Evolutionary conservation across 2,329 filamentous ascomycete genomes (phyloP).

Genomic region (Cryoendolithus antarcticus): DNA sequence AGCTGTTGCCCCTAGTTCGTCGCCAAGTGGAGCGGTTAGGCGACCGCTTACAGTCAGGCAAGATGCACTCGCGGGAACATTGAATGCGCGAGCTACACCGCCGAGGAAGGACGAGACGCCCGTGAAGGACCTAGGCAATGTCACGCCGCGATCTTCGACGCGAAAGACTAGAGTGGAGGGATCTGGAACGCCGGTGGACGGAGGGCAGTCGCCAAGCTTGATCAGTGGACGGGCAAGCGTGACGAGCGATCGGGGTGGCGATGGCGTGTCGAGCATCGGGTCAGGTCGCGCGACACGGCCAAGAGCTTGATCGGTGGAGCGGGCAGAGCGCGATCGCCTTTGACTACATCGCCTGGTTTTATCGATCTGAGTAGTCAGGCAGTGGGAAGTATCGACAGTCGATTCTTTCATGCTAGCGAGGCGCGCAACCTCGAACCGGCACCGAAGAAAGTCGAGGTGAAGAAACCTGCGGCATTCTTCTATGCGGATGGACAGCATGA

Average conservation of each 20-base stretch:
- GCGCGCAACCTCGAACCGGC: slow-evolving; percentile 28
- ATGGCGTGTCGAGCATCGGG: background rate
- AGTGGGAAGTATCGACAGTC: slow-evolving; percentile 34
- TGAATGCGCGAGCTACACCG: slow-evolving; percentile 4
- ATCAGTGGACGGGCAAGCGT: background rate
- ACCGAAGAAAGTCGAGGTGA: slow-evolving; percentile 25
- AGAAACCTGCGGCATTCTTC: slow-evolving; percentile 38
- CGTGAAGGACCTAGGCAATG: slow-evolving; percentile 41
- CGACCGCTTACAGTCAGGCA: slow-evolving; percentile 21
- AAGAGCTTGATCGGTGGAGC: background rate
- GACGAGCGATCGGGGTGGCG: background rate
- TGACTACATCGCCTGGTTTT: slow-evolving; percentile 24
- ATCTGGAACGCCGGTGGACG: slow-evolving; percentile 33
- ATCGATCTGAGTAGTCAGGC: slow-evolving; percentile 14
- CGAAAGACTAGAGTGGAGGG: slow-evolving; percentile 62
- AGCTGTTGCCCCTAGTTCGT: slow-evolving; percentile 14
- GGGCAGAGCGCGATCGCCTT: slow-evolving; percentile 16
- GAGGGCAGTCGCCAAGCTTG: slow-evolving; percentile 10
- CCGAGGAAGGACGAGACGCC: slow-evolving; percentile 30
- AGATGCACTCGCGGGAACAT: background rate
- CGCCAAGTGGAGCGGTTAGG: slow-evolving; percentile 15
- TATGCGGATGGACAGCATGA: slow-evolving; percentile 40
- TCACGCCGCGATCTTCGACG: slow-evolving; percentile 67
- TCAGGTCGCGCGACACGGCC: slow-evolving; percentile 4
- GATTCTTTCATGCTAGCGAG: slow-evolving; percentile 90